These are phyloP conservation scores for Globisporangium canariense DNA, from an alignment of 352 stramenopile genomes.

Conservation along the genomic window DNA sequence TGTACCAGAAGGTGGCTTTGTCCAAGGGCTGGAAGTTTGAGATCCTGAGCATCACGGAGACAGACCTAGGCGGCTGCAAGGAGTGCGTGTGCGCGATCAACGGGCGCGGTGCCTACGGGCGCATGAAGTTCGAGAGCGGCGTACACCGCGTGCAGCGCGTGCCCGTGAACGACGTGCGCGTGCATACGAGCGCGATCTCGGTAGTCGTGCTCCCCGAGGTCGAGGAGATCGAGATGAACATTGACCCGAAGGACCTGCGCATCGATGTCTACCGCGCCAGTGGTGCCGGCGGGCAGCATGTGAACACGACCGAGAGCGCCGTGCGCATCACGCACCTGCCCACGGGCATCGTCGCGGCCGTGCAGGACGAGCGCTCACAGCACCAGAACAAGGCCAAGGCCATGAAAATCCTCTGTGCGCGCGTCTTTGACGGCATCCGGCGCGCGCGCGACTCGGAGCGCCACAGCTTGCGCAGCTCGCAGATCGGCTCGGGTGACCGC, in stretches of 20 bases:
- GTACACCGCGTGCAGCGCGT: conserved; percentile 98
- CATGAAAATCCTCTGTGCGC: conserved; percentile 95
- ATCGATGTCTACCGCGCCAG: conserved; percentile 97
- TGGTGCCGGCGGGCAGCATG: conserved; percentile 97
- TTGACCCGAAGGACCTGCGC: conserved; percentile 95
- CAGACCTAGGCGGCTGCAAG: conserved; percentile 82
- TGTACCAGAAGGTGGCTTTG: conserved; percentile 90
- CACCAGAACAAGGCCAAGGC: conserved; percentile 98
- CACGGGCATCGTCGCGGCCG: conserved; percentile 88
- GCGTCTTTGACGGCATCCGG: conserved; percentile 94
- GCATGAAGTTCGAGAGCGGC: conserved; percentile 97
- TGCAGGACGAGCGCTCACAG: conserved; percentile 96
- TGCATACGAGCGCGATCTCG: conserved; percentile 98
- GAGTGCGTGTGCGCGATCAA: conserved; percentile 73
- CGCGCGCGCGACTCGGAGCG: conserved; percentile 50
- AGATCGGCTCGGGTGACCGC: conserved; percentile 94
- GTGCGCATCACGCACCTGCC: conserved; percentile 97
- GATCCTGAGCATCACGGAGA: conserved; percentile 83
- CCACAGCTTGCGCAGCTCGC: conserved; percentile 64
- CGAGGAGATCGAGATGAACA: conserved; percentile 82
- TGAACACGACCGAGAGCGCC: conserved; percentile 99
- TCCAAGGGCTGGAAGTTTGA: conserved; percentile 90
- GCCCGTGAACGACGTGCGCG: conserved; percentile 93
- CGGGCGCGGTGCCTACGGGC: conserved; percentile 90
- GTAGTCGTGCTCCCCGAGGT: conserved; percentile 95